Percentiles rank a stretch among this genome's conserved stretches.
phyloP scores from a whole-genome alignment of 2,329 filamentous ascomycete genomes.

The Cladorrhinum sp. region DNA sequence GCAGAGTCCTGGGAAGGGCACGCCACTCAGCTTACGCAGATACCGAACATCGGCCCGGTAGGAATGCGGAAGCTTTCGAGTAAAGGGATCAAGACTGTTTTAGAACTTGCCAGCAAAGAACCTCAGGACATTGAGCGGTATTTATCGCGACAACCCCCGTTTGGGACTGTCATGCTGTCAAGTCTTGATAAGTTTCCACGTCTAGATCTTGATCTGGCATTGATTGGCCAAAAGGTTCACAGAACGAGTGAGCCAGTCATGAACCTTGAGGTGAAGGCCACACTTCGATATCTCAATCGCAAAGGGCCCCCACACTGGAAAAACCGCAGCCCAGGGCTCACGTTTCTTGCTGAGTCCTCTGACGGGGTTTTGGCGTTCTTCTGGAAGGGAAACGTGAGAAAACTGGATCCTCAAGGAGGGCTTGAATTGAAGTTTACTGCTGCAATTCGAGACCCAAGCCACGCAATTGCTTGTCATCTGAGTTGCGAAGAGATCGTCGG shows the following conservation, averaged over 20 bases:
- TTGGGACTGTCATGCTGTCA: conserved; percentile 67
- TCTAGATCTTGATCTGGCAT: conserved; percentile 42
- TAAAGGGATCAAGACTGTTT: conserved; percentile 68
- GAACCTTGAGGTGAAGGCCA: conserved; percentile 59
- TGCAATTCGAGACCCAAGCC: conserved; percentile 50
- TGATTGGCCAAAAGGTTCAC: conserved; percentile 31
- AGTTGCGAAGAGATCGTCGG: conserved; percentile 84
- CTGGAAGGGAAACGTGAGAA: conserved; percentile 60
- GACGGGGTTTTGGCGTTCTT: conserved; percentile 69
- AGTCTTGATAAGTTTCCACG: conserved; percentile 67
- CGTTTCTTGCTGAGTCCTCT: conserved; percentile 69
- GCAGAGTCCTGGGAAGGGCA: conserved; percentile 80
- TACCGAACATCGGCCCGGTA: conserved; percentile 73
- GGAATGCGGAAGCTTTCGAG: conserved; percentile 70
- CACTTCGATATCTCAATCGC: conserved; percentile 70
- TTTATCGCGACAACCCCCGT: conserved; percentile 77
- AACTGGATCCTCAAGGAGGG: conserved; percentile 58
- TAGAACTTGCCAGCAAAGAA: conserved; percentile 65
- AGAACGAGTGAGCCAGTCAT: conserved; percentile 45
- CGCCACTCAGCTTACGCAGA: conserved; percentile 76
- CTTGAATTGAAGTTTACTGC: conserved; percentile 58
- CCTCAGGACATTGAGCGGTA: conserved; percentile 72
- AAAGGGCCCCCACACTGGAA: conserved; percentile 60
- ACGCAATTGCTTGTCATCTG: conserved; percentile 64
- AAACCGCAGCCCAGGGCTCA: conserved; percentile 64